Base-by-base conservation (phyloP, 495 filamentous ascomycete species). In the Cudoniella acicularis region DNA sequence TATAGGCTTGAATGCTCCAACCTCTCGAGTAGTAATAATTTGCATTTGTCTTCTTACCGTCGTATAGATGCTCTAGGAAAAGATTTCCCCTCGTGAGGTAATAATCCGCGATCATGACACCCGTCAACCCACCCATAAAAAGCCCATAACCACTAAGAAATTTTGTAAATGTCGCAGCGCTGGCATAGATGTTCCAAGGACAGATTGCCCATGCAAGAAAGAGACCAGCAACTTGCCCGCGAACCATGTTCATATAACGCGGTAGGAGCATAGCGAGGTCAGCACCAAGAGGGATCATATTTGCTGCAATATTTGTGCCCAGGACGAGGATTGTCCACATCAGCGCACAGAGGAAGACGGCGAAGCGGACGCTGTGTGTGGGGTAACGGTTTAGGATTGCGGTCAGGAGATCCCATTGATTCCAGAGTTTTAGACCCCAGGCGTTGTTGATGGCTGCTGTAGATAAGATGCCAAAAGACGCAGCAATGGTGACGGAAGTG, bases 201-300 rank as follows among this genome's bases (percentile, higher is more conserved):
- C 21, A 21, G 16, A 61, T 51, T 25, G 24, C 25, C 52, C 52
- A 61, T 0, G 24, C 59, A 1, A 30, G 17, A 20, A 55, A 24
- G 13, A 61, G 0, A 17, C 59, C 58, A 36, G 69, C 52, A 18
- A 63, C 64, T 43, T 69, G 65, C 10, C 67, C 69, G 3, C 69
- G 62, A n/a, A 56, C 54, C 51, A 71, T 71, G 36, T 67, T 68
- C 30, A 69, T 63, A 40, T 62, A 69, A 1, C 59, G 25, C 2
- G 51, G 52, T 42, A 24, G 13, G 45, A 59, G 42, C 42, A 42
- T 41, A 21, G 52, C 24, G 45, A 13, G 1, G 49, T 73, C 71
- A 9, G 56, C 43, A 2, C 71, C 71, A 47, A 73, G 70, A 10
- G 71, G 63, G 24, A 73, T 72, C 68, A 71, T 63, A 48, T 73